A percentile compares a stretch with the other conserved stretches of the same genome.
These are phyloP conservation scores for Craspedostauros australis DNA, from an alignment of 108 stramenopile species.

Conservation along the genomic window DNA sequence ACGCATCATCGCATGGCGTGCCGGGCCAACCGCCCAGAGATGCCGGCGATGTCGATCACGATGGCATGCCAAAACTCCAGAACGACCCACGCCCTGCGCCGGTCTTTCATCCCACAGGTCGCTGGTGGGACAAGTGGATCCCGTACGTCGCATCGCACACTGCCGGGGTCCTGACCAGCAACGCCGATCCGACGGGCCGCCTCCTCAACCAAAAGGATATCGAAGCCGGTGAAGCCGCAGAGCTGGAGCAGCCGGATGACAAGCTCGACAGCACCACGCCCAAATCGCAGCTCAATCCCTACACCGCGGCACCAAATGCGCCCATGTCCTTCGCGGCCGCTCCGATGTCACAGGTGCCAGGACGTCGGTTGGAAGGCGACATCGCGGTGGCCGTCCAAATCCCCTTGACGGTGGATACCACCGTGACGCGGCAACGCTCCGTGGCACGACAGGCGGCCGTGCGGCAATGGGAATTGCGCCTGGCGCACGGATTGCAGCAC, in stretches of 20 bases:
- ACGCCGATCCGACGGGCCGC: constrained; percentile 9
- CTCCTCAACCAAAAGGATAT: constrained; percentile 23
- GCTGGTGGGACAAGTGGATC: constrained; percentile 79
- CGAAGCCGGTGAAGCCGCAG: constrained; percentile 39
- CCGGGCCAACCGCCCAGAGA: too few species aligned
- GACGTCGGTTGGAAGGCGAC: constrained; percentile 70
- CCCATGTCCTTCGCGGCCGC: constrained; percentile 7
- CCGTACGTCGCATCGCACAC: constrained; percentile 23
- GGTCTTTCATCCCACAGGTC: background rate
- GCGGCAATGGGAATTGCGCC: constrained; percentile 67
- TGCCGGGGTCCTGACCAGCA: constrained; percentile 1
- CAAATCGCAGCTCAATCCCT: background rate
- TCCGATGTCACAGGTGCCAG: constrained; percentile 39
- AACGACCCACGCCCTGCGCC: background rate
- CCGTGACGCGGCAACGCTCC: constrained; percentile 32
- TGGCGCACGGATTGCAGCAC: constrained; percentile 45
- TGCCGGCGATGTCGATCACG: constrained; percentile 3
- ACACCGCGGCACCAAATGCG: background rate
- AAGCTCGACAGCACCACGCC: background rate
- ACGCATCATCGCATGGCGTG: too few species aligned
- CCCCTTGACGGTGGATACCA: constrained; percentile 20
- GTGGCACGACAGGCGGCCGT: constrained; percentile 62
- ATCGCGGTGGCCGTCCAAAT: constrained; percentile 49
- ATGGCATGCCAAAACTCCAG: constrained; percentile 8
- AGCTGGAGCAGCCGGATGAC: constrained; percentile 57